phyloP scores from a whole-genome alignment of 2,329 filamentous ascomycete species.

The Fusarium anguioides region DNA sequence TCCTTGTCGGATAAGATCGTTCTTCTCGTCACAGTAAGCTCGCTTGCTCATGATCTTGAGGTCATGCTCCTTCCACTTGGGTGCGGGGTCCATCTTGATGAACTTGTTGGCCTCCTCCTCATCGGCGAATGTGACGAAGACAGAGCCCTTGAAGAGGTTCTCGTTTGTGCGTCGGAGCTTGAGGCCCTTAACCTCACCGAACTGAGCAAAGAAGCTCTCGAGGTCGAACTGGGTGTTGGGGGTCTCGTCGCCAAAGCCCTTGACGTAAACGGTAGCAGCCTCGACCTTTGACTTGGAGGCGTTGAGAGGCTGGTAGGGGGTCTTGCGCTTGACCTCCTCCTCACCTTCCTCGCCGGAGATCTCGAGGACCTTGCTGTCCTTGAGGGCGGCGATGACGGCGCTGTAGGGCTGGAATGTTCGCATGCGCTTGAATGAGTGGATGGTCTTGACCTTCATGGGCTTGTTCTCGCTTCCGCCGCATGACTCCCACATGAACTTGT shows the following conservation, averaged over 20 bases:
- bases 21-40: slow-evolving; percentile 85
- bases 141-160: slow-evolving; percentile 91
- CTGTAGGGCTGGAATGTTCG: slow-evolving; percentile 89
- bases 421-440: slow-evolving; percentile 96
- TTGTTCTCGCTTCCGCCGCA: slow-evolving; percentile 85
- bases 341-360: slow-evolving; percentile 78
- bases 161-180: slow-evolving; percentile 83
- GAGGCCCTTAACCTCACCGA: slow-evolving; percentile 82
- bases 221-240: slow-evolving; percentile 90
- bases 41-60: slow-evolving; percentile 88
- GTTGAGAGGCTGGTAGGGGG: slow-evolving; percentile 69
- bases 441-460: slow-evolving; percentile 79
- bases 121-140: slow-evolving; percentile 90
- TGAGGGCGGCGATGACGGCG: slow-evolving; percentile 84
- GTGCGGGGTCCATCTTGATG: slow-evolving; percentile 80
- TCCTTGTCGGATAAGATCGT: slow-evolving; percentile 75
- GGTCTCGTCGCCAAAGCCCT: slow-evolving; percentile 91
- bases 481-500: slow-evolving; percentile 85
- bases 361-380: slow-evolving; percentile 78
- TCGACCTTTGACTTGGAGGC: slow-evolving; percentile 74
- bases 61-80: slow-evolving; percentile 83
- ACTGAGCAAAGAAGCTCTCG: slow-evolving; percentile 88
- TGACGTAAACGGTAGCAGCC: slow-evolving; percentile 85
- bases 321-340: slow-evolving; percentile 81
- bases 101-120: slow-evolving; percentile 85